These are phyloP conservation scores for Letharia columbiana DNA, from an alignment of 495 filamentous ascomycete genomes.

Conservation along the genomic window DNA sequence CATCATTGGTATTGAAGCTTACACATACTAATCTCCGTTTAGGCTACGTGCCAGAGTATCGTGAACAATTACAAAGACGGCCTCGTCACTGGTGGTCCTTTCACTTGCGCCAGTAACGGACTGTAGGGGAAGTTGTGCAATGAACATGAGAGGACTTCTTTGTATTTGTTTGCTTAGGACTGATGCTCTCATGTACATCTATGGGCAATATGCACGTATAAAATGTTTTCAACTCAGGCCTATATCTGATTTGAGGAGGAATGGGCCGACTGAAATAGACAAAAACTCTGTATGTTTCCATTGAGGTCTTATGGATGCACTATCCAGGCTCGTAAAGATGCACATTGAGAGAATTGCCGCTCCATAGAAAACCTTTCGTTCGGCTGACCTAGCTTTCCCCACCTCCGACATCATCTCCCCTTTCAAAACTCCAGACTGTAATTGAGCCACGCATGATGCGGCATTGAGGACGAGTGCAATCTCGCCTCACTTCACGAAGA, in stretches of 20 bases:
- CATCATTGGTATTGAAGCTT: background rate
- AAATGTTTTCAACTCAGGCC: too few relatives aligned
- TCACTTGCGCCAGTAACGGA: constrained; percentile 55
- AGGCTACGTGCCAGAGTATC: constrained; percentile 56
- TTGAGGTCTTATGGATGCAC: too few relatives aligned
- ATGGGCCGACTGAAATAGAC: too few relatives aligned
- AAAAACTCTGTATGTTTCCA: too few relatives aligned
- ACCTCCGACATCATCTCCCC: background rate
- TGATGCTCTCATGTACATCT: background rate
- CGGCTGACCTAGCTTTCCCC: background rate
- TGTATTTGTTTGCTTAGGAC: background rate
- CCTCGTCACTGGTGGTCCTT: constrained; percentile 45
- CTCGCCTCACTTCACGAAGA: background rate
- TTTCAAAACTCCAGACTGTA: background rate
- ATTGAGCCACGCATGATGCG: background rate
- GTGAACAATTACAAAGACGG: constrained; percentile 49
- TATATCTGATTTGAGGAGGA: too few relatives aligned
- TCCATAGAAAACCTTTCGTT: background rate
- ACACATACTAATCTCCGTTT: constrained; percentile 5
- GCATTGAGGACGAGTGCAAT: background rate
- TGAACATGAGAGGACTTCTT: background rate
- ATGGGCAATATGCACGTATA: background rate
- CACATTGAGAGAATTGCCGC: background rate
- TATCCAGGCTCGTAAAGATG: background rate
- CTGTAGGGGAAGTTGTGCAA: constrained; percentile 25